Evolutionary conservation across 2,329 filamentous ascomycete species (phyloP), one percentile per base, ranked within the genome.

Genomic region (Zopfia rhizophila): DNA sequence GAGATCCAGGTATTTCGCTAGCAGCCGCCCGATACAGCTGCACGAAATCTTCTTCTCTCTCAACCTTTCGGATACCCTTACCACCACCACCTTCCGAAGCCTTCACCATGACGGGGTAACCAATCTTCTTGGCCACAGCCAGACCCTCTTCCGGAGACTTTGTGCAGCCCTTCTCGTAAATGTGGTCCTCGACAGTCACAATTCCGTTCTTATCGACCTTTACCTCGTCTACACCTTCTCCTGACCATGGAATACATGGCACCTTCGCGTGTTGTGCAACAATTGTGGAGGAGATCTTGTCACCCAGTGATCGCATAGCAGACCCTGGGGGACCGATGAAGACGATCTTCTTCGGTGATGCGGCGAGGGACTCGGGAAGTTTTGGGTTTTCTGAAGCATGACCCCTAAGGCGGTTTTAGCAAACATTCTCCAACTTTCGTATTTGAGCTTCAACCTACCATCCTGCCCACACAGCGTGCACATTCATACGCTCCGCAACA

Each of bases 51-150:
- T 93, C 88, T 72, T 96, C 92, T 51, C 81, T 81, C 52, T 90
- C 81, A 59, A 94, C 94, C 78, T 97, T 97, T 72, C 95, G 91
- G 70, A 99, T 99, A 82, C 94, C 94, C 81, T 99, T 99, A 72
- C 94, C 94, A 78, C 94, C 94, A 78, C 94, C 94, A 78, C 94
- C 94, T 80, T 99, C 94, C 3, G 94, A 97, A n/a, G 94, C 94
- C 82, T 99, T 99, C 74, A 99, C 91, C 94, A 99, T 99, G 80
- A 99, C 89, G 12, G 94, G 94, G 79, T 99, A 99, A 59, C 94
- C 94, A 72, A 99, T 99, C 68, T 90, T 83, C 72, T 84, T 86
- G 48, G 94, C 94, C 68, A 89, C 91, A 67, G 84, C 78, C 38
- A 99, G 83, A 76, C 93, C 94, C 76, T 99, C 91, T 74, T 96